These are phyloP conservation scores for Tetrahymena malaccensis DNA, from an alignment of 73 alveolate species.

Conservation along the genomic window DNA sequence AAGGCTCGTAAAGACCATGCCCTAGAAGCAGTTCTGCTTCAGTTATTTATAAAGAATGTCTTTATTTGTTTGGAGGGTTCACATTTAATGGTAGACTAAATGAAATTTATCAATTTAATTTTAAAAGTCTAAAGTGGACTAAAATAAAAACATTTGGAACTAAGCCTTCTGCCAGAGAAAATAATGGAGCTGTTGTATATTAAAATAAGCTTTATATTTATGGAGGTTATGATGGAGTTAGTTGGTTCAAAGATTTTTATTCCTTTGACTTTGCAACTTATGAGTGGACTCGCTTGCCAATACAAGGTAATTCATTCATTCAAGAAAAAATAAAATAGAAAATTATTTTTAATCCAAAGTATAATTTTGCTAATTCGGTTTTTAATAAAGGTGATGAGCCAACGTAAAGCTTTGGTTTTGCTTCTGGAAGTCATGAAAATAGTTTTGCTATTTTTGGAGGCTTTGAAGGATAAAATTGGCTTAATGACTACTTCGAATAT, in stretches of 20 bases:
- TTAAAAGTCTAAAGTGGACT: conserved; percentile 7
- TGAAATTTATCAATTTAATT: conserved; percentile 16
- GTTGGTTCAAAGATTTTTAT: conserved; percentile 88
- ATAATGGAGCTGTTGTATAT: conserved; percentile 80
- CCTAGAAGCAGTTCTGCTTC: conserved; percentile 26
- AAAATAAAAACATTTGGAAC: conserved; percentile 3
- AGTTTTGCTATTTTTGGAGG: conserved; percentile 37
- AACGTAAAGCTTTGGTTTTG: conserved; percentile 38
- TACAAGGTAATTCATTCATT: background rate
- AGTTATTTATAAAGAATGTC: conserved; percentile 16
- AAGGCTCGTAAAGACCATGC: conserved; percentile 7
- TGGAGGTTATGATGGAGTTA: conserved; percentile 96
- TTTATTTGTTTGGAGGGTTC: conserved; percentile 40
- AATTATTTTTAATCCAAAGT: background rate
- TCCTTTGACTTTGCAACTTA: conserved; percentile 72
- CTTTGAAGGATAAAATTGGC: conserved; percentile 16
- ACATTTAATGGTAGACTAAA: conserved; percentile 36
- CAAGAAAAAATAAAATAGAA: background rate
- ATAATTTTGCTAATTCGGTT: background rate
- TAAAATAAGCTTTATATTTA: conserved; percentile 84
- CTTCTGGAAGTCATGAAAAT: conserved; percentile 18
- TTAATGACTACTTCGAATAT: conserved; percentile 24
- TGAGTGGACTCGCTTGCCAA: conserved; percentile 50
- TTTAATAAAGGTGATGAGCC: conserved; percentile 9
- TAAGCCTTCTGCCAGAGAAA: conserved; percentile 32